Base-by-base conservation (phyloP, 768 basidiomycete species). In the Psilocybe tampanensis region DNA sequence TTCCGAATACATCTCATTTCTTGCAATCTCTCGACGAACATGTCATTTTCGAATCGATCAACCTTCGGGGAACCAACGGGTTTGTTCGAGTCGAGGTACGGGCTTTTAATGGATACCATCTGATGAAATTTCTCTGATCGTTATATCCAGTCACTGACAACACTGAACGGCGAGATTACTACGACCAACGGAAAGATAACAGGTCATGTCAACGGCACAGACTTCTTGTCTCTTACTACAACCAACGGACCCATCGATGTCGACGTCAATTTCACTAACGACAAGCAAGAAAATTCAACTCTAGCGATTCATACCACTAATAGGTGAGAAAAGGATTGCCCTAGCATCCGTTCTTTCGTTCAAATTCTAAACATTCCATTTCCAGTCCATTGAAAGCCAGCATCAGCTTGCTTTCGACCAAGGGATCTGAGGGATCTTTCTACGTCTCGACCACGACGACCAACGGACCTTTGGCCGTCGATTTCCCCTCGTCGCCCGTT, bases 171-270 rank as follows among this genome's bases (percentile, higher is more conserved):
- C 7, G 43, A 21, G 8, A 18, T 59, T 19, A 41, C 32, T 24
- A 55, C 58, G 13, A 56, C 47, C n/a, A 52, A 51, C 73, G 33
- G 61, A 5, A 33, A 69, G 68, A 26, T 69, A 67, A 61, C 58
- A 2, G 85, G 86, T 2, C 59, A 54, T 17, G 82, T 76, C 66
- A 73, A 73, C 23, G 68, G 71, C 3, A 63, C 69, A 13, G 67
- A 72, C 1, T 67, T 68, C 2, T 68, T 86, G 23, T 45, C 57
- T 15, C 64, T 85, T 17, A 58, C 44, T 18, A 79, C 79, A 2
- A 66, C 64, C n/a, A 83, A 84, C 55, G 76, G 68, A 0, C 64
- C 45, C 3, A 78, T 87, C 58, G 47, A 64, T 3, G 71, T 73
- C 0, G 64, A 68, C 29, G 77, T 83, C 26, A 69, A 66, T 24